Base-by-base conservation (phyloP, 257 asterid species). In the Prunella vulgaris region DNA sequence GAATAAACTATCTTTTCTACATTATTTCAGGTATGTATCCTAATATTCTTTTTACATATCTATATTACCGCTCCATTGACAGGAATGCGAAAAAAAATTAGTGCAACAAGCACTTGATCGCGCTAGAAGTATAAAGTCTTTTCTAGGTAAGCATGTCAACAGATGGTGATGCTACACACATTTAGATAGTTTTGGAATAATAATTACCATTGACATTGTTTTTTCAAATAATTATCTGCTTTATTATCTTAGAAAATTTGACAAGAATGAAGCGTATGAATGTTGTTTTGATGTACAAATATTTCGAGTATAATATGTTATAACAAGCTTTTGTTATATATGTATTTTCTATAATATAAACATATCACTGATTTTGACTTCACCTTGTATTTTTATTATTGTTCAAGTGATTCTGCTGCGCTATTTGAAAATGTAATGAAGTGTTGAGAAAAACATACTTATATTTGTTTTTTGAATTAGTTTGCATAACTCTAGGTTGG, bases 131-230 rank as follows among this genome's bases (percentile, higher is more conserved):
- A 93, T 93, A 79, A 97, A 93, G 79, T 97, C 97, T 68, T 83
- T 95, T 40, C 96, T 93, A 80, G 97, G 97, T 96, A 62, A 96
- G 99, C 81, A 93, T 93, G 97, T 84, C 99, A 25, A 97, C 99
- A 64, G 99, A 93, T 90, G 93, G 92, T 49, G 84, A 67, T 69
- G 75, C 82, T 58, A 86, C 97, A 96, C 90, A 84, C 28, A 46
- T 76, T 65, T 70, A 7, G 51, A 66, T 71, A 32, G 75, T 64
- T 64, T 46, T 62, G 61, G 60, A 49, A 54, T 7, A 28, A 64
- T 63, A 49, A 38, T 74, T 33, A 8, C 40, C 49, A 57, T 27
- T 61, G 5, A 21, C 63, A 52, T 62, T 5, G 64, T 70, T 78
- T 51, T 1, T 13, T 68, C 27, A 71, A 49, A 69, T 51, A 60